A percentile compares a stretch with the other conserved stretches of the same genome.
Conservation (phyloP, 2,329 filamentous ascomycete species). For the Nemania sp. region DNA sequence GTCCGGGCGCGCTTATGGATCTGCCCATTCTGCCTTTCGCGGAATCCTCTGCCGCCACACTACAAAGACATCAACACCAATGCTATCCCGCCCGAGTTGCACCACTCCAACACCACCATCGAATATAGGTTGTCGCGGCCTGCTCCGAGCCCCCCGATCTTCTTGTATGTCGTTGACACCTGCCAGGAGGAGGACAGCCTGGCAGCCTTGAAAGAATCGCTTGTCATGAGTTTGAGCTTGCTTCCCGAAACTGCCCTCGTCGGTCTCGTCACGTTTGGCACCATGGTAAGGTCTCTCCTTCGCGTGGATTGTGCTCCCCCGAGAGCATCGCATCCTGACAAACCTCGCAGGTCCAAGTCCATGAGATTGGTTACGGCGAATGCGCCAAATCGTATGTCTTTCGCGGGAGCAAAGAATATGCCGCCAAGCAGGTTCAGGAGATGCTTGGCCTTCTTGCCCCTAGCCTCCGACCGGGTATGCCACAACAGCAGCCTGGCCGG, state of each 20-base stretch:
- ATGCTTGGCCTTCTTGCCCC: conserved; percentile 86
- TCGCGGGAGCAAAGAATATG: conserved; percentile 95
- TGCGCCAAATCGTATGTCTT: conserved; percentile 99
- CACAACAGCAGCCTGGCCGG: conserved; percentile 73
- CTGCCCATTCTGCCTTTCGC: conserved; percentile 83
- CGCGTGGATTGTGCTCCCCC: background rate
- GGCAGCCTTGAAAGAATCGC: conserved; percentile 79
- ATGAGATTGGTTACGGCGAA: conserved; percentile 96
- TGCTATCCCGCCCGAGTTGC: conserved; percentile 80
- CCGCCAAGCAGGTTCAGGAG: conserved; percentile 98
- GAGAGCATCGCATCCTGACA: conserved; percentile 27
- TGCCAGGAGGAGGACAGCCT: conserved; percentile 88
- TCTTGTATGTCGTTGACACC: conserved; percentile 84
- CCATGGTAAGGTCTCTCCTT: conserved; percentile 67
- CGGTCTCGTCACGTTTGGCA: conserved; percentile 84
- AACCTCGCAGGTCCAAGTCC: conserved; percentile 75
- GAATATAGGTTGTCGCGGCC: conserved; percentile 81
- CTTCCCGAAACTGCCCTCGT: conserved; percentile 81
- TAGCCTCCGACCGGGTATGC: conserved; percentile 73
- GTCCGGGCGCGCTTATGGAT: conserved; percentile 84
- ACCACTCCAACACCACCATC: conserved; percentile 83
- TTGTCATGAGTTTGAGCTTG: conserved; percentile 82
- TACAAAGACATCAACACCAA: conserved; percentile 89
- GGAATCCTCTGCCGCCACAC: conserved; percentile 80
- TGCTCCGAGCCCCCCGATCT: conserved; percentile 83